Evolutionary conservation across 768 basidiomycete genomes (phyloP).

Genomic region (Amanita subjunquillea): DNA sequence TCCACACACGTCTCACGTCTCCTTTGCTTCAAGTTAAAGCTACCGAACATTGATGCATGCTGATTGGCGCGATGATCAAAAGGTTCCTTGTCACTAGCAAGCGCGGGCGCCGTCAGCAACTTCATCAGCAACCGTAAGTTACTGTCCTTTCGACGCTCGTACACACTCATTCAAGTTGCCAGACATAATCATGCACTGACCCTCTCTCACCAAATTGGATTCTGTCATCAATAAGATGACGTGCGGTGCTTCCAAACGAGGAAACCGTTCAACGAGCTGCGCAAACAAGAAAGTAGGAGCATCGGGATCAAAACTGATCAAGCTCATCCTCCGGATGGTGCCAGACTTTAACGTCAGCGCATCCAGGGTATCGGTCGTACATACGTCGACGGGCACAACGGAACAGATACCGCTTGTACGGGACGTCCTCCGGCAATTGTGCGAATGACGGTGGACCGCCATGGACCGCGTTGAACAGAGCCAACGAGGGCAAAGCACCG

Average conservation of each 20-base stretch:
- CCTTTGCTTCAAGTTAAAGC: too few relatives aligned
- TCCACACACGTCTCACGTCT: too few relatives aligned
- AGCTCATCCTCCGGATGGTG: slow-evolving; percentile 38
- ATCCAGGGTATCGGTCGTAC: slow-evolving; percentile 29
- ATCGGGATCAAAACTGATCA: slow-evolving; percentile 46
- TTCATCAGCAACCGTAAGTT: too few relatives aligned
- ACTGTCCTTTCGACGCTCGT: too few relatives aligned
- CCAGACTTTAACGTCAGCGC: slow-evolving; percentile 27
- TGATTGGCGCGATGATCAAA: too few relatives aligned
- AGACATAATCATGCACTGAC: too few relatives aligned
- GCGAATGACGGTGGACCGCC: slow-evolving; percentile 34
- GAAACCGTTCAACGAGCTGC: slow-evolving; percentile 36
- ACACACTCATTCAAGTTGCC: too few relatives aligned
- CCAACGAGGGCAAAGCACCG: slow-evolving; percentile 35
- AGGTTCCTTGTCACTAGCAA: too few relatives aligned
- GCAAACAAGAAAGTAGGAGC: slow-evolving; percentile 33
- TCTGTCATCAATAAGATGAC: slow-evolving; percentile 44
- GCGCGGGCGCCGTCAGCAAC: too few relatives aligned
- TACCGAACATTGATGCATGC: too few relatives aligned
- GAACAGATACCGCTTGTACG: slow-evolving; percentile 38
- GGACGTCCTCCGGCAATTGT: slow-evolving; percentile 37
- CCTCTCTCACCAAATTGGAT: slow-evolving; percentile 27
- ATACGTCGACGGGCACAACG: slow-evolving; percentile 30
- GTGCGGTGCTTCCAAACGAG: slow-evolving; percentile 47
- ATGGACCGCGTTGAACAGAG: slow-evolving; percentile 43